Evolutionary conservation across 1,139 yeast genomes (phyloP).

Genomic region (Suhomyces coccinellae): DNA sequence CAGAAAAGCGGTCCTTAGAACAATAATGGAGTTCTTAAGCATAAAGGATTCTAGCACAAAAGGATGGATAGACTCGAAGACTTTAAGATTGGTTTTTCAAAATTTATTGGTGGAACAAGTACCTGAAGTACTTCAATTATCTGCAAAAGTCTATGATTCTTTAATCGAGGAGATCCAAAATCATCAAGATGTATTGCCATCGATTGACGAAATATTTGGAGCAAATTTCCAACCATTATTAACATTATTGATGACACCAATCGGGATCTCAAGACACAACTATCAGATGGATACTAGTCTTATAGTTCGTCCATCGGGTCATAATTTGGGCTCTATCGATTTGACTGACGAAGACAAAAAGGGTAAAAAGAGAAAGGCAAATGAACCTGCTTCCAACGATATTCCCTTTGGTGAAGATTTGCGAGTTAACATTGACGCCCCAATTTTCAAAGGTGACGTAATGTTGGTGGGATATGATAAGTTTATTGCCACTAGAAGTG

Average conservation of each 20-base stretch:
- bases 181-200: slow-evolving; percentile 25
- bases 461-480: slow-evolving; percentile 77
- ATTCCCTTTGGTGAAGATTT: slow-evolving; percentile 56
- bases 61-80: slow-evolving; percentile 75
- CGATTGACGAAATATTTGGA: slow-evolving; percentile 50
- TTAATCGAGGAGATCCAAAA: slow-evolving; percentile 49
- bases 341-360: slow-evolving; percentile 28
- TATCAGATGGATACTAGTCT: slow-evolving; percentile 78
- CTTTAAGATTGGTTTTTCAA: slow-evolving; percentile 78
- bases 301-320: slow-evolving; percentile 81
- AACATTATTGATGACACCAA: slow-evolving; percentile 82
- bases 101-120: slow-evolving; percentile 89
- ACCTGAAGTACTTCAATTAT: slow-evolving; percentile 62
- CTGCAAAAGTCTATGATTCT: slow-evolving; percentile 61
- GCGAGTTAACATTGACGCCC: slow-evolving; percentile 85
- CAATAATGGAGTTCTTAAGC: slow-evolving; percentile 74
- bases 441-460: slow-evolving; percentile 89
- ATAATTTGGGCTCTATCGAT: slow-evolving; percentile 36
- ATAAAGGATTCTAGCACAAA: slow-evolving; percentile 65
- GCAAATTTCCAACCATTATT: slow-evolving; percentile 63
- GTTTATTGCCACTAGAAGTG: slow-evolving; percentile 72
- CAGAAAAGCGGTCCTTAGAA: slow-evolving; percentile 81
- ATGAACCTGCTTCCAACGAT: slow-evolving; percentile 32
- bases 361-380: slow-evolving; percentile 39
- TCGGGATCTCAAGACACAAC: slow-evolving; percentile 88